These are phyloP conservation scores for Chloromonas sp. DNA, from an alignment of 163 green algal species.

Conservation along the genomic window DNA sequence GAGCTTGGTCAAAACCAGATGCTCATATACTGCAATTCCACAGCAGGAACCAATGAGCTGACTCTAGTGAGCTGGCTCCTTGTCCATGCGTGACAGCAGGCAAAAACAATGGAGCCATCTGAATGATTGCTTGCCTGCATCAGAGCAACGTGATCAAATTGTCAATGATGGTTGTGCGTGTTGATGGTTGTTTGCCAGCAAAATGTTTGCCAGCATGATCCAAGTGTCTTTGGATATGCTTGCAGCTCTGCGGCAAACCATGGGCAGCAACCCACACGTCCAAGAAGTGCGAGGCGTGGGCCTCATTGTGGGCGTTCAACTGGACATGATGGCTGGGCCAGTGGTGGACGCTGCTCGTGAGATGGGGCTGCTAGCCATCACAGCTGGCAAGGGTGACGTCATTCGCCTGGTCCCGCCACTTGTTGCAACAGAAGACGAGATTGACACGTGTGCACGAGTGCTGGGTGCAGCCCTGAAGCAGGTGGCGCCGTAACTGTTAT, in stretches of 20 bases:
- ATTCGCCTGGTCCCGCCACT: conserved; percentile 94
- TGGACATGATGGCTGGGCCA: conserved; percentile 71
- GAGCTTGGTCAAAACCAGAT: conserved; percentile 16
- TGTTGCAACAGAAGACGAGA: conserved; percentile 79
- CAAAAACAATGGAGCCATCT: no score
- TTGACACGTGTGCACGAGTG: conserved; percentile 52
- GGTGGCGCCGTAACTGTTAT: neutral
- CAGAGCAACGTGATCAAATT: neutral
- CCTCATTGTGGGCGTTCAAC: conserved; percentile 89
- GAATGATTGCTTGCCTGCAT: no score
- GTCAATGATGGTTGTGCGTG: neutral
- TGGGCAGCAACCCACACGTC: conserved; percentile 42
- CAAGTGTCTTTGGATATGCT: neutral
- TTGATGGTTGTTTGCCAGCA: neutral
- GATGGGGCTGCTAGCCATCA: conserved; percentile 90
- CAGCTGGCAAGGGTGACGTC: conserved; percentile 81
- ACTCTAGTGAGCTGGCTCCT: no score
- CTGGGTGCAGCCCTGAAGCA: conserved; percentile 15
- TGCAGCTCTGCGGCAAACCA: conserved; percentile 19
- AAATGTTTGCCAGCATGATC: no score
- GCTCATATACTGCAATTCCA: no score
- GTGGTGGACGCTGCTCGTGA: conserved; percentile 68
- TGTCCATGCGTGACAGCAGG: no score
- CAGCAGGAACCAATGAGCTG: no score
- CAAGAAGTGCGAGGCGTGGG: conserved; percentile 85